Evolutionary conservation across 441 rosid species (phyloP).

Genomic region (Adansonia grandidieri): DNA sequence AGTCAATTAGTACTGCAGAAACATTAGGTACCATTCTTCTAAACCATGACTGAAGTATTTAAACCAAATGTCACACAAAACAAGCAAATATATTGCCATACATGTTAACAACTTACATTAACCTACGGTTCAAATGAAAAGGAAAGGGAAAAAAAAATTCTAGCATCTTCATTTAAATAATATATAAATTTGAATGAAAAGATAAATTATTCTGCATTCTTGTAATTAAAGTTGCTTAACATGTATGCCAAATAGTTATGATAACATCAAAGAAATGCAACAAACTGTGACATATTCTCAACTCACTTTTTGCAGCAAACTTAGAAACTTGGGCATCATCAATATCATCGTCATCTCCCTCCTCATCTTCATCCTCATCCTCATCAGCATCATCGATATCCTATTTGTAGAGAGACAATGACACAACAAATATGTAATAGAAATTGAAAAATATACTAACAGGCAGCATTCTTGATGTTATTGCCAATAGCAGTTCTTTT

Average conservation of each 20-base stretch:
- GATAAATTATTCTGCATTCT: neutral
- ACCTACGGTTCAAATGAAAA: neutral
- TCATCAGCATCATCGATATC: conserved; percentile 37
- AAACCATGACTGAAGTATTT: neutral
- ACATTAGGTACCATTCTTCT: neutral
- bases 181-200: neutral
- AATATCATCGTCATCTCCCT: conserved; percentile 43
- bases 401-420: conserved; percentile 29
- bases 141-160: neutral
- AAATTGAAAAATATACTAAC: neutral
- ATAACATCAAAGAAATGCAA: neutral
- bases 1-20: neutral
- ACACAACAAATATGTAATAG: neutral
- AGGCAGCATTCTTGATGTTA: neutral
- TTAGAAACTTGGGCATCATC: conserved; percentile 49
- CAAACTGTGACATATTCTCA: conserved; percentile 13
- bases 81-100: neutral
- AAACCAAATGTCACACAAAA: neutral
- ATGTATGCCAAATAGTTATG: neutral
- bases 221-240: neutral
- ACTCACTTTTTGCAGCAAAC: conserved; percentile 62
- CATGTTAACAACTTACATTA: neutral
- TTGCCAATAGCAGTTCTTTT: neutral
- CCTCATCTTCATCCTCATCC: conserved; percentile 36
- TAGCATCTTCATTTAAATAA: neutral